Evolutionary conservation across 225 moss, liverwort and hornwort species (phyloP).

Genomic region (Pseudisothecium myosuroides): DNA sequence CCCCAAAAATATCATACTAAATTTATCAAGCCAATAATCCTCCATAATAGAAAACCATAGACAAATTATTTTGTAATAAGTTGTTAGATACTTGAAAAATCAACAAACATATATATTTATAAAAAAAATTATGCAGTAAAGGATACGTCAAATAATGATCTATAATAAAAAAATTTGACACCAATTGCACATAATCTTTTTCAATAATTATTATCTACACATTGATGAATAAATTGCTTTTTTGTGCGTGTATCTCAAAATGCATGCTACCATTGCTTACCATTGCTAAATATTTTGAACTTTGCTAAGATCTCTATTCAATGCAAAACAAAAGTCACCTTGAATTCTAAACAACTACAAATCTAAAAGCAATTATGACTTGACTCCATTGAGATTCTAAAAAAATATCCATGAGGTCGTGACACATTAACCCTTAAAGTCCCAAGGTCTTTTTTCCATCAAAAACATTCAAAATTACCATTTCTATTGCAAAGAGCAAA

Average conservation of each 20-base stretch:
- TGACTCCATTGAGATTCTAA: neutral
- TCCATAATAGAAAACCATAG: neutral
- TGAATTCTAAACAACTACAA: neutral
- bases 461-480: no score
- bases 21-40: no score
- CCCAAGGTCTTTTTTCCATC: no score
- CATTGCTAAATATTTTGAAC: neutral
- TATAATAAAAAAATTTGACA: neutral
- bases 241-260: neutral
- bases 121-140: neutral
- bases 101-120: neutral
- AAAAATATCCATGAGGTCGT: neutral
- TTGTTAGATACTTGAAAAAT: neutral
- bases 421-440: neutral
- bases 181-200: neutral
- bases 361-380: neutral
- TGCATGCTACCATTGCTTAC: neutral
- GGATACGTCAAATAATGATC: neutral
- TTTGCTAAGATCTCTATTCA: neutral
- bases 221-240: neutral
- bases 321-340: neutral
- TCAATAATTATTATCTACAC: fast-evolving
- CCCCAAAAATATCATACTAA: neutral
- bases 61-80: neutral
- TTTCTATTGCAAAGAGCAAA: no score